Base-by-base conservation (phyloP, 768 basidiomycete genomes). In the Lentinula guzmanii region DNA sequence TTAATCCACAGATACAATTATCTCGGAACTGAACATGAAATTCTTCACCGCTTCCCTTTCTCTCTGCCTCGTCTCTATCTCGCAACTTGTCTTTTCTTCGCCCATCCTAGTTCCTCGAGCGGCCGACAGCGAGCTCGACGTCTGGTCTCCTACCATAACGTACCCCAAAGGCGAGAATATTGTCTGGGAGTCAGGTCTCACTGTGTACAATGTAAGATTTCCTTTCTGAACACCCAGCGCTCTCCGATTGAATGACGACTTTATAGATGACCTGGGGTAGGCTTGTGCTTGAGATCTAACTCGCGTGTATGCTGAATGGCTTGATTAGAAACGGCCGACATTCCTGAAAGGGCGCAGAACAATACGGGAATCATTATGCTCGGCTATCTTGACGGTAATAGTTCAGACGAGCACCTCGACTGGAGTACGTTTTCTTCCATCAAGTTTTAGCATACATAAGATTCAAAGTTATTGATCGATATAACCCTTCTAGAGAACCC, bases 341-440 rank as follows among this genome's bases (percentile, higher is more conserved):
- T 87, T 39, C 84, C 83, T 2, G 16, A 33, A 1, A 70, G 75
- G 42, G 70, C 68, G 24, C 39, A 62, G 42, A 69, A 73, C 62
- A 70, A 71, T 5, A 77, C 72, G 4, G 75, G 85, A 13, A 24
- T 69, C 37, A 64, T 85, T 46, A 64, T 85, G 7, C 76, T 87
- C 28, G 86, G 85, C 31, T 56, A 31, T 21, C 10, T 56, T 9
- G 72, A 71, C 58, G 13, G 64, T 61, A 64, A 16, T 16, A 34
- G n/a, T 9, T 50, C 69, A 39, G 79, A 77, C 57, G 84, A 86
- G 65, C 76, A 85, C 62, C 71, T 86, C 63, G 76, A 85, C 61
- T 67, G 74, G 37, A 45, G 86, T 86, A 62, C 61, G 83, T 70
- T 5, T 39, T 42, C 16, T 52, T 24, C 15, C 9, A 37, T 28